These are phyloP conservation scores for Martensiomyces pterosporus DNA, from an alignment of 192 early-diverging fungal genomes.

Conservation along the genomic window DNA sequence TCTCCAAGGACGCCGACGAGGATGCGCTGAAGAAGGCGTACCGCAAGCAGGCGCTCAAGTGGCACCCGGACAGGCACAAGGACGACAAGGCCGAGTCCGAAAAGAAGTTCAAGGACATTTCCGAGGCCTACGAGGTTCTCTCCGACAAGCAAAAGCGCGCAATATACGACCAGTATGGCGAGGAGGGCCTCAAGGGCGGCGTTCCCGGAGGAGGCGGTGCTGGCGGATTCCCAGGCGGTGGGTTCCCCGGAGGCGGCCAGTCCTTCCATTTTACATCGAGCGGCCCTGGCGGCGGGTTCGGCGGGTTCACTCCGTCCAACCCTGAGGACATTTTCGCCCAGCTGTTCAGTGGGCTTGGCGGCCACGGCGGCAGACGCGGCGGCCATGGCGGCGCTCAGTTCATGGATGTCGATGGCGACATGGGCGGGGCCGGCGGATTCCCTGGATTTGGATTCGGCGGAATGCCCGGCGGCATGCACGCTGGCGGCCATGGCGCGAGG, in stretches of 20 bases:
- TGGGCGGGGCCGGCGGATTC: conserved; percentile 42
- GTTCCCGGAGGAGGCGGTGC: conserved; percentile 56
- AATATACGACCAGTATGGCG: conserved; percentile 92
- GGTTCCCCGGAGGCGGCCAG: conserved; percentile 18
- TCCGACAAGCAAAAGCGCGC: conserved; percentile 86
- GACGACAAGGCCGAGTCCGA: conserved; percentile 38
- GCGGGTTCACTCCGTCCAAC: conserved; percentile 67
- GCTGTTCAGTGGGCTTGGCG: conserved; percentile 62
- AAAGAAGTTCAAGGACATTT: conserved; percentile 93
- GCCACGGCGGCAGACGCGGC: conserved; percentile 28
- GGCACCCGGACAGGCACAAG: conserved; percentile 51
- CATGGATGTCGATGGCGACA: conserved; percentile 54
- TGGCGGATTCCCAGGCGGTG: conserved; percentile 55
- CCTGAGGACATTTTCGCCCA: conserved; percentile 89
- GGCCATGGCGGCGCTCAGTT: conserved; percentile 38
- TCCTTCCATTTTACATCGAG: conserved; percentile 62
- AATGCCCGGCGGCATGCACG: conserved; percentile 24
- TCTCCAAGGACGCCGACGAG: conserved; percentile 70
- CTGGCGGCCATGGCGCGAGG: conserved; percentile 15
- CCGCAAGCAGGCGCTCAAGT: conserved; percentile 58
- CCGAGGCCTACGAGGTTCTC: conserved; percentile 95
- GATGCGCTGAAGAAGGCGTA: conserved; percentile 81
- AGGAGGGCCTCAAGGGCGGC: conserved; percentile 77
- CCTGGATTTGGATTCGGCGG: conserved; percentile 16
- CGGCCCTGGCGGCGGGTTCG: conserved; percentile 60